Conservation (phyloP, 192 early-diverging fungal genomes). For the Linnemannia elongata region DNA sequence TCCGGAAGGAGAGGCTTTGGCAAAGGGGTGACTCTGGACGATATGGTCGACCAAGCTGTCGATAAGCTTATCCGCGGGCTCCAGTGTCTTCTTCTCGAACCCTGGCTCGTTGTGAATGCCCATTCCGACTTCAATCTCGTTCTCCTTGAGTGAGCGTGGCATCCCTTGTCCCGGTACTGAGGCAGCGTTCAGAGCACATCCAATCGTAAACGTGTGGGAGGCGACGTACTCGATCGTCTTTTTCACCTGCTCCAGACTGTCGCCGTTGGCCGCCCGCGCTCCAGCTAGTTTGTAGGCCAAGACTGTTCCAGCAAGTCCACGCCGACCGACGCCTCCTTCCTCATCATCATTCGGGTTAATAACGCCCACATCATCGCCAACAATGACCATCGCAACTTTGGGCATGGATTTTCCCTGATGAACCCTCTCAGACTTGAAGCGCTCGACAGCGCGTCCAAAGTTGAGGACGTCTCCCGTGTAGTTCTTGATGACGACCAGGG, state of each 20-base stretch:
- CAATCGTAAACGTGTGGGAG: constrained; percentile 81
- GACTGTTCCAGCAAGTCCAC: constrained; percentile 85
- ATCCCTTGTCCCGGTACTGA: constrained; percentile 77
- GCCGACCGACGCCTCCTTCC: constrained; percentile 74
- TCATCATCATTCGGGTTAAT: constrained; percentile 68
- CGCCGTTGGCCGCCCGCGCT: constrained; percentile 73
- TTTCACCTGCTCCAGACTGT: constrained; percentile 69
- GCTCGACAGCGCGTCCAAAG: constrained; percentile 87
- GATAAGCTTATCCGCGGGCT: constrained; percentile 65
- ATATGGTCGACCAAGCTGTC: constrained; percentile 68
- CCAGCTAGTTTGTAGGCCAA: constrained; percentile 89
- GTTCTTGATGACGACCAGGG: constrained; percentile 88
- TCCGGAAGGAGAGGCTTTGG: constrained; percentile 53
- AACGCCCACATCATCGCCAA: constrained; percentile 89
- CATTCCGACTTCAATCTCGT: constrained; percentile 80
- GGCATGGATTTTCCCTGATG: constrained; percentile 36
- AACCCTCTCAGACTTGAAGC: constrained; percentile 80
- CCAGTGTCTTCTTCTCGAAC: constrained; percentile 65
- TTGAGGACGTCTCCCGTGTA: constrained; percentile 86
- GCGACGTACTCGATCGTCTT: constrained; percentile 68
- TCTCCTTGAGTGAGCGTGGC: constrained; percentile 63
- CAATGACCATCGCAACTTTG: constrained; percentile 79
- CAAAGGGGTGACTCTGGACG: constrained; percentile 37
- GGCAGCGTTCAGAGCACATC: constrained; percentile 80
- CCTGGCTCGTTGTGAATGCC: constrained; percentile 90